Percentiles rank a stretch among this genome's conserved stretches.
phyloP scores from a whole-genome alignment of 2,329 filamentous ascomycete genomes.

The Malbranchea cinnamomea region DNA sequence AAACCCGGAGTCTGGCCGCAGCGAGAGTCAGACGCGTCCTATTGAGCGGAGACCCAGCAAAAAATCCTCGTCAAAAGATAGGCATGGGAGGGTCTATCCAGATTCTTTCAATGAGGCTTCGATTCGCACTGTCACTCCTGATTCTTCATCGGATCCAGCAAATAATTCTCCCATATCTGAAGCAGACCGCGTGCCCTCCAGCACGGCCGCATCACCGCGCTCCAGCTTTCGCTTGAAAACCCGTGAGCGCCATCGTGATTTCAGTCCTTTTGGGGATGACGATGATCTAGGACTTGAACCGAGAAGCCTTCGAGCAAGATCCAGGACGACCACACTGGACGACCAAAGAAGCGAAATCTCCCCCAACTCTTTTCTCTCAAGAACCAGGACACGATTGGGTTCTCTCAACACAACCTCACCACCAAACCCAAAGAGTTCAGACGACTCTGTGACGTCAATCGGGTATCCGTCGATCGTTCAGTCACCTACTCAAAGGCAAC shows the following conservation, averaged over 20 bases:
- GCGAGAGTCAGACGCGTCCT: conserved; percentile 24
- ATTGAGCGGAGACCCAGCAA: conserved; percentile 32
- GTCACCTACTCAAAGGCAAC: conserved; percentile 23
- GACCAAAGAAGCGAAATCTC: conserved; percentile 26
- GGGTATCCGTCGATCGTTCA: conserved; percentile 34
- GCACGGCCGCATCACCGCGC: conserved; percentile 22
- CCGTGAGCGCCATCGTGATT: conserved; percentile 19
- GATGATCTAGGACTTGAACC: conserved; percentile 19
- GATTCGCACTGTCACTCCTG: conserved; percentile 33
- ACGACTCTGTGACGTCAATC: conserved; percentile 29
- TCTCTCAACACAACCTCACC: conserved; percentile 24
- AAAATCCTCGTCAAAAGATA: conserved; percentile 32
- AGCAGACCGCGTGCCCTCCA: conserved; percentile 18
- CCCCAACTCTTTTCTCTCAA: conserved; percentile 18
- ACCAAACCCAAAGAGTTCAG: conserved; percentile 21
- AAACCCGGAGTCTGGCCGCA: conserved; percentile 26
- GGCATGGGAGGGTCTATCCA: conserved; percentile 31
- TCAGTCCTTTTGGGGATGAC: conserved; percentile 19
- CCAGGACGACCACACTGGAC: conserved; percentile 27
- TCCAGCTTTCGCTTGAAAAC: conserved; percentile 20
- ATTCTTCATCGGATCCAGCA: conserved; percentile 21
- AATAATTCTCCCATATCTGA: conserved; percentile 26
- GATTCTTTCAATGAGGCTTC: conserved; percentile 30
- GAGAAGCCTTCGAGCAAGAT: conserved; percentile 23
- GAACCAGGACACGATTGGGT: conserved; percentile 23